Evolutionary conservation across 31 red algal genomes (phyloP), one percentile per base, ranked within the genome.

Genomic region (Bonnemaisonia californica): DNA sequence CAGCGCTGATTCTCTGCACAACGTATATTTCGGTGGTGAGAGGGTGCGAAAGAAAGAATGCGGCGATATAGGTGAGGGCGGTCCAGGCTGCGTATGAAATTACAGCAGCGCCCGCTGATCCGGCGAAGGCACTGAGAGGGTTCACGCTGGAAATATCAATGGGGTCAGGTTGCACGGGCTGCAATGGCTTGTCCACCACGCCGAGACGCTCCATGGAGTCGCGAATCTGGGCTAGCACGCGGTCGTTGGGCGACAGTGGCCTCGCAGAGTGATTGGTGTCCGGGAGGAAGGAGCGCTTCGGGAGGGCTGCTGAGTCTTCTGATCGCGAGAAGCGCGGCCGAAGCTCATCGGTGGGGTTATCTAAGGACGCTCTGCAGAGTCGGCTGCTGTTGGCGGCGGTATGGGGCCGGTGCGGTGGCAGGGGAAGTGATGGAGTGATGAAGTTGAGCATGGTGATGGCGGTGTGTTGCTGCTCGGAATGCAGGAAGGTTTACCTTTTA

Each of bases 111-210:
- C 72, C 88, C 21, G 34, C 79, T 27, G 73, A 56, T 12, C 88
- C 88, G 26, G 69, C 23, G 23, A 79, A 72, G 31, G 88, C 80
- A 59, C 74, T 91, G 41, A 83, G 67, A 13, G 88, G 88, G 54
- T 85, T 91, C 63, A 79, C 80, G 30, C 64, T 29, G 1, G 88
- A 91, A 34, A 91, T 83, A 36, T 91, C 88, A 3, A 72, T 30
- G 2, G 57, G 47, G 21, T 36, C 36, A 2, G 64, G 5, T 8
- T 1, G 33, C 22, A 32, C 4, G 1, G 71, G 71, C 12, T 65
- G 54, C 23, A 73, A 32, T 3, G 71, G n/a, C 1, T 55, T 19
- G 18, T 66, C 35, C 47, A 68, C 60, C 39, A 91, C 71, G 57
- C 88, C 80, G 3, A 91, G 80, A 12, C 72, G 58, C 9, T 64